A percentile compares a stretch with the other conserved stretches of the same genome.
phyloP scores from a whole-genome alignment of 2,329 filamentous ascomycete genomes.

The Colletotrichum sp. region DNA sequence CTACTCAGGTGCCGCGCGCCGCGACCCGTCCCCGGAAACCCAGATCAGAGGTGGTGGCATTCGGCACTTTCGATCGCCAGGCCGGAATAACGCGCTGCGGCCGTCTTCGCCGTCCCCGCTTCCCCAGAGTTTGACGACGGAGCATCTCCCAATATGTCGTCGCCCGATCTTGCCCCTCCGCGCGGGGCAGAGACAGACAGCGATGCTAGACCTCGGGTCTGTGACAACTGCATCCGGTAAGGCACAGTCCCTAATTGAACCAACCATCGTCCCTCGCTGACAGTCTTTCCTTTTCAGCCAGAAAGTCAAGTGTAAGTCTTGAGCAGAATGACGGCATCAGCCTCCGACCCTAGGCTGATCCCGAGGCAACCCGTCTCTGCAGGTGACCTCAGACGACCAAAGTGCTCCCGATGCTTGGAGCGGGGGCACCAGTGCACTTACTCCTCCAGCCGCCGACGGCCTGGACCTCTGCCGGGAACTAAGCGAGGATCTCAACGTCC shows the following conservation, averaged over 20 bases:
- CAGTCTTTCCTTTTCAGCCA: neutral
- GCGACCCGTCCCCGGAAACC: neutral
- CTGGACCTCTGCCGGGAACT: constrained; percentile 5
- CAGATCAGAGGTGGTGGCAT: neutral
- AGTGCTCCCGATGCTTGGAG: neutral
- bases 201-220: neutral
- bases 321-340: neutral
- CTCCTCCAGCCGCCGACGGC: constrained; percentile 15
- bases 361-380: neutral
- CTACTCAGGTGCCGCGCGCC: neutral
- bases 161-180: neutral
- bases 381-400: neutral
- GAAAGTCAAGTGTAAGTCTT: neutral
- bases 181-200: neutral
- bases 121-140: neutral
- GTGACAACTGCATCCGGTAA: neutral
- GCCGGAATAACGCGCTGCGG: neutral
- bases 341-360: neutral
- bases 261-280: neutral
- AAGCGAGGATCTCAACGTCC: neutral
- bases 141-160: neutral
- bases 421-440: constrained; percentile 2
- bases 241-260: neutral
- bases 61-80: neutral
- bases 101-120: neutral